phyloP scores from a whole-genome alignment of 2,329 filamentous ascomycete species.

The Rhexocercosporidium sp. region DNA sequence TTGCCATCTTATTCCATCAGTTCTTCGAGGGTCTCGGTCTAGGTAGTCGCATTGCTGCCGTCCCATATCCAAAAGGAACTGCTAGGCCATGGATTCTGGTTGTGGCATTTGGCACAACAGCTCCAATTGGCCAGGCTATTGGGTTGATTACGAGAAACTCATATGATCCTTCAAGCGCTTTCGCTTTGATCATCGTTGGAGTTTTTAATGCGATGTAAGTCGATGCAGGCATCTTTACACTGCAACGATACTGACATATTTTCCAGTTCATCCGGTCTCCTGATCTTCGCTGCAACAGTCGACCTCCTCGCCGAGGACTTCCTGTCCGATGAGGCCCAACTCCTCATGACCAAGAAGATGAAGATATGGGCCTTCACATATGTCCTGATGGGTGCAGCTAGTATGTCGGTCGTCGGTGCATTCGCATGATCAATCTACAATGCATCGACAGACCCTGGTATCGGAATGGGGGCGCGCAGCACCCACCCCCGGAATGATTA shows the following conservation, averaged over 20 bases:
- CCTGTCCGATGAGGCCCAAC: constrained; percentile 64
- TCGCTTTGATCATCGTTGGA: constrained; percentile 79
- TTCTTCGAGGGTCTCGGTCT: constrained; percentile 65
- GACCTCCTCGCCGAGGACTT: constrained; percentile 85
- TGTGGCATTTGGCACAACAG: constrained; percentile 51
- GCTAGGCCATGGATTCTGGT: constrained; percentile 29
- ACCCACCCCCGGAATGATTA: background rate
- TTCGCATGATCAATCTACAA: constrained; percentile 13
- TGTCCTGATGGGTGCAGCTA: constrained; percentile 25
- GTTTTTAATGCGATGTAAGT: constrained; percentile 76
- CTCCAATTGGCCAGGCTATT: constrained; percentile 80
- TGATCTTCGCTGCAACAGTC: constrained; percentile 80
- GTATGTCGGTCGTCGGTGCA: constrained; percentile 24
- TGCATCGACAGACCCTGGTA: background rate
- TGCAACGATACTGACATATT: background rate
- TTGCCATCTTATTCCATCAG: constrained; percentile 74
- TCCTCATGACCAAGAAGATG: constrained; percentile 61
- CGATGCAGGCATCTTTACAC: background rate
- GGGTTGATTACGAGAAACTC: constrained; percentile 75
- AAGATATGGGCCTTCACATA: constrained; percentile 25
- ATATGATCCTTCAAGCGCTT: constrained; percentile 77
- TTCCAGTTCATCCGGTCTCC: constrained; percentile 65
- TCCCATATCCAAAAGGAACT: constrained; percentile 24
- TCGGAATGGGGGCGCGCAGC: background rate
- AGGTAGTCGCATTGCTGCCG: constrained; percentile 67